Base-by-base conservation (phyloP, 805 yeast species). In the Kockiozyma suomiensis region DNA sequence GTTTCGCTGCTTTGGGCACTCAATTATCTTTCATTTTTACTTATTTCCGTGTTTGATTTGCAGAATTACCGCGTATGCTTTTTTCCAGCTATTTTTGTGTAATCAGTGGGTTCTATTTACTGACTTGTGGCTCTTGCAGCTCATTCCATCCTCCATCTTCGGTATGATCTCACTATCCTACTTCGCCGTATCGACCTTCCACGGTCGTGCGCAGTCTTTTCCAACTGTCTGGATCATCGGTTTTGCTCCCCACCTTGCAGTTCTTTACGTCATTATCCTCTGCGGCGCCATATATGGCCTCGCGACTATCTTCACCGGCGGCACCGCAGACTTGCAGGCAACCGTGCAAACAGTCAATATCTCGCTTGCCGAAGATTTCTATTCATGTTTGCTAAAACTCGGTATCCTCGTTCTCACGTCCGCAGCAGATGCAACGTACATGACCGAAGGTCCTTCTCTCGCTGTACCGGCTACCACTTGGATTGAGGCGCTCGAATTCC, bases 341-440 rank as follows among this genome's bases (percentile, higher is more conserved):
- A 82, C 69, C 57, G 73, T 68, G 65, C 61, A 58, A 23, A 59
- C 73, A 2, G 59, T 73, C 45, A 73, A 71, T 45, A 56, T 78
- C 15, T 76, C 73, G 28, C 50, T 81, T 58, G 70, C 77, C 33
- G 90, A 86, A 68, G 92, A 87, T 72, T 88, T 87, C 69, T 83
- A 85, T 69, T 79, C 87, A 0, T 82, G 85, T 0, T 72, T 85
- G 54, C 76, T 82, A 65, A 83, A 83, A 68, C 72, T 84, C 50
- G 90, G 90, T 0, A 76, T 82, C 57, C 76, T 87, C 48, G 83
- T 88, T 15, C 79, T 87, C 41, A 82, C 85, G n/a, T 84, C 86
- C 54, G 85, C 88, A 0, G 85, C 88, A 1, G 81, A 80, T 57
- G 82, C 85, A 32, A 84, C 87, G 63, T 87, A 85, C 70, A 79